These are phyloP conservation scores for Colletotrichum paranaense DNA, from an alignment of 2,329 filamentous ascomycete species.

Conservation along the genomic window DNA sequence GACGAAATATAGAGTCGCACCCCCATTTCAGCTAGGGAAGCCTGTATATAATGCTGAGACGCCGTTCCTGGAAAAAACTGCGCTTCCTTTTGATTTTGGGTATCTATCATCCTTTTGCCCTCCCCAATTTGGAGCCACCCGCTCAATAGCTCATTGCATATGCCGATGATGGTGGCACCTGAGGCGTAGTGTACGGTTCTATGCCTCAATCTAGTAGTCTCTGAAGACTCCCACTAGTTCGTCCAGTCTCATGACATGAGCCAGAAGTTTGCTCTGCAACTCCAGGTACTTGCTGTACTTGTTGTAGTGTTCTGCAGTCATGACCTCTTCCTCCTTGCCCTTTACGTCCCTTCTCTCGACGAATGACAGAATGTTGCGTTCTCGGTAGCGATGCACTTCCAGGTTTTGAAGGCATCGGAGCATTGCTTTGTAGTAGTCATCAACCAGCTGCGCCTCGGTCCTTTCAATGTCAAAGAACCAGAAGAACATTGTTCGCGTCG, in stretches of 20 bases:
- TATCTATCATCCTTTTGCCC: slow-evolving; percentile 26
- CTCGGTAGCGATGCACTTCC: slow-evolving; percentile 77
- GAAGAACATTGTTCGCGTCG: slow-evolving; percentile 87
- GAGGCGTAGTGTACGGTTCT: neutral
- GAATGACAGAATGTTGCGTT: slow-evolving; percentile 80
- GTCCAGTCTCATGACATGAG: slow-evolving; percentile 84
- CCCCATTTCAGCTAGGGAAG: neutral
- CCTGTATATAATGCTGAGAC: neutral
- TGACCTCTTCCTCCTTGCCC: slow-evolving; percentile 83
- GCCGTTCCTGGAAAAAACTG: neutral
- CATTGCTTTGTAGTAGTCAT: slow-evolving; percentile 92
- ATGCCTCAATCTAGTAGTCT: slow-evolving; percentile 63
- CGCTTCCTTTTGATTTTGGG: slow-evolving; percentile 21
- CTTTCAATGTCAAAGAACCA: slow-evolving; percentile 90
- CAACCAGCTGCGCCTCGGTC: slow-evolving; percentile 76
- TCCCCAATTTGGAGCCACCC: neutral
- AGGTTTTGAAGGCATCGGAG: slow-evolving; percentile 84
- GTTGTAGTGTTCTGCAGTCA: slow-evolving; percentile 79
- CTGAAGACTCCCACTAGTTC: slow-evolving; percentile 85
- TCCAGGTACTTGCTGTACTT: slow-evolving; percentile 69
- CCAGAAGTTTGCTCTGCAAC: slow-evolving; percentile 78
- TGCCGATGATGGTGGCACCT: neutral
- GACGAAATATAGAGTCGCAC: neutral
- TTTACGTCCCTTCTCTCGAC: slow-evolving; percentile 88
- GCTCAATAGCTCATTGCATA: neutral